These are phyloP conservation scores for Rhododendron ovatum DNA, from an alignment of 148 eudicot species.

Conservation along the genomic window DNA sequence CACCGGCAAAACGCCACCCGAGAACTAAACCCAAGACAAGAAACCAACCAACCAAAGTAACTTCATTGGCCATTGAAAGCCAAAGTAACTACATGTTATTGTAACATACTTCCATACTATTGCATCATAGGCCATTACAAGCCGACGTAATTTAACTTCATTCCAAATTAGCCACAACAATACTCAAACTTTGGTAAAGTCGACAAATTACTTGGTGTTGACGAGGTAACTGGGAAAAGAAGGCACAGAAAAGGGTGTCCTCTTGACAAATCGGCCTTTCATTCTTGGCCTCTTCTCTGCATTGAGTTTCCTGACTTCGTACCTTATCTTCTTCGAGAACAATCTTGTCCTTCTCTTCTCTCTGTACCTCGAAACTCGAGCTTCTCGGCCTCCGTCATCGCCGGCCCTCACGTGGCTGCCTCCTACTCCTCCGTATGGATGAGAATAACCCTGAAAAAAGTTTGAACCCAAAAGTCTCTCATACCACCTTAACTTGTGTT, in stretches of 20 bases:
- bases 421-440: conserved; percentile 32
- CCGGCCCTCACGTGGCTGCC: conserved; percentile 25
- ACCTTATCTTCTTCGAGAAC: conserved; percentile 93
- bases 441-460: conserved; percentile 39
- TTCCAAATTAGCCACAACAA: neutral
- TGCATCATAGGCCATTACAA: neutral
- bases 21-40: no score
- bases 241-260: conserved; percentile 24
- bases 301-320: conserved; percentile 86
- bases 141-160: neutral
- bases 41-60: no score
- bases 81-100: no score
- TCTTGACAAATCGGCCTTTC: conserved; percentile 94
- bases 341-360: conserved; percentile 83
- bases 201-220: neutral
- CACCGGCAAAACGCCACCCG: no score
- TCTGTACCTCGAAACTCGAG: conserved; percentile 77
- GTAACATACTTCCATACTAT: neutral
- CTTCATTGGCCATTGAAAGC: no score
- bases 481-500: neutral
- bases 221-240: conserved; percentile 1
- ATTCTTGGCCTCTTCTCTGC: conserved; percentile 97
- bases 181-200: neutral
- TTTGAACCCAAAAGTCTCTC: neutral
- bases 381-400: conserved; percentile 75